A percentile compares a stretch with the other conserved stretches of the same genome.
These are phyloP conservation scores for Microcyclospora pomicola DNA, from an alignment of 2,329 filamentous ascomycete species.

Conservation along the genomic window DNA sequence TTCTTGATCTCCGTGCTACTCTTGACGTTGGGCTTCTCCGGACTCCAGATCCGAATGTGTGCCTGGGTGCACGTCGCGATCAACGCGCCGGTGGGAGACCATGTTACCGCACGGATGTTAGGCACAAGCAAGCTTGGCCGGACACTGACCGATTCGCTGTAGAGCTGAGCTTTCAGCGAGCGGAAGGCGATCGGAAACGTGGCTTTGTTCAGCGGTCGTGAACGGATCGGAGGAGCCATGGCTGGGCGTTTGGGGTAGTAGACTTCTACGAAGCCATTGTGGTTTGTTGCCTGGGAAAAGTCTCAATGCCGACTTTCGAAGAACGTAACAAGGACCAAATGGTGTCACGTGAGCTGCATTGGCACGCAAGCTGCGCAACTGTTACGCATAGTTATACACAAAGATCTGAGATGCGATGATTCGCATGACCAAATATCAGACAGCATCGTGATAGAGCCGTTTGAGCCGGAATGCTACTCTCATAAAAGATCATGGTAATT, in stretches of 20 bases:
- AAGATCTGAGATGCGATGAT: too few species aligned
- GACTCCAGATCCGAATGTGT: slow-evolving; percentile 66
- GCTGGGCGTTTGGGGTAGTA: background rate
- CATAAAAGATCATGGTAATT: too few species aligned
- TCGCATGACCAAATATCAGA: too few species aligned
- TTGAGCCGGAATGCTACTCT: too few species aligned
- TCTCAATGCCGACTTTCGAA: too few species aligned
- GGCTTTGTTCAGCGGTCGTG: slow-evolving; percentile 53
- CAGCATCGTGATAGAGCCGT: too few species aligned
- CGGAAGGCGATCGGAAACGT: slow-evolving; percentile 54
- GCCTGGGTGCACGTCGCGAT: slow-evolving; percentile 69
- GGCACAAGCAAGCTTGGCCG: slow-evolving; percentile 18
- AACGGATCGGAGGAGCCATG: slow-evolving; percentile 29
- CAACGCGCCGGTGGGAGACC: slow-evolving; percentile 73
- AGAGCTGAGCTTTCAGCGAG: slow-evolving; percentile 55
- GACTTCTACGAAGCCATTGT: too few species aligned
- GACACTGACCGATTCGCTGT: slow-evolving; percentile 31
- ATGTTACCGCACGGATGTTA: slow-evolving; percentile 43
- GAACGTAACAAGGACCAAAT: background rate
- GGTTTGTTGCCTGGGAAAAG: too few species aligned
- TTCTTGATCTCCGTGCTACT: slow-evolving; percentile 59
- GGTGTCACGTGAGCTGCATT: too few species aligned
- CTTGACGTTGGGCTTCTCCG: slow-evolving; percentile 58
- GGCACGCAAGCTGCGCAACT: too few species aligned
- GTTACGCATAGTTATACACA: too few species aligned